A percentile compares a stretch with the other conserved stretches of the same genome.
Evolutionary conservation across 2,329 filamentous ascomycete genomes (phyloP).

Genomic region (Cadophora gregata): DNA sequence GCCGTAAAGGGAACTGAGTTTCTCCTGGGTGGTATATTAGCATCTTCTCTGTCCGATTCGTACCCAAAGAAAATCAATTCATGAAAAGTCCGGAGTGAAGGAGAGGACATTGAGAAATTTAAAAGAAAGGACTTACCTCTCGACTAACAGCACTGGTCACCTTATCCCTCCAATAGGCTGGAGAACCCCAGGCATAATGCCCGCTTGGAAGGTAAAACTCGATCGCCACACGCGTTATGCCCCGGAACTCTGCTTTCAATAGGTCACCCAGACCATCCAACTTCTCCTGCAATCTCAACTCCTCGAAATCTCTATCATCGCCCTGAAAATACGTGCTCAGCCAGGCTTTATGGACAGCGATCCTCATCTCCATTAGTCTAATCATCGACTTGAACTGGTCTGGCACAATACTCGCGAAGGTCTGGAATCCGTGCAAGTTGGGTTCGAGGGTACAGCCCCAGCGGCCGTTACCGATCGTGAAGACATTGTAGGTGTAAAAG

Average conservation of each 20-base stretch:
- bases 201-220: background rate
- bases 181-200: background rate
- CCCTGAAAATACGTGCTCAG: background rate
- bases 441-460: background rate
- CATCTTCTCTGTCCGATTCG: background rate
- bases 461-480: background rate
- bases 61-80: background rate
- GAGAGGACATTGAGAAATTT: too few species aligned
- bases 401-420: background rate
- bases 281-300: background rate
- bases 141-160: background rate
- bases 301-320: background rate
- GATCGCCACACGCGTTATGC: background rate
- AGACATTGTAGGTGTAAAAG: background rate
- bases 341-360: background rate
- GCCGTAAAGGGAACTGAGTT: background rate
- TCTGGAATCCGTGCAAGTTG: background rate
- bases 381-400: background rate
- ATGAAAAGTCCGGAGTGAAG: too few species aligned
- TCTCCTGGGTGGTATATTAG: background rate
- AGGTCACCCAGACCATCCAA: background rate
- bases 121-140: background rate
- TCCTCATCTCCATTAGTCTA: background rate
- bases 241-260: background rate
- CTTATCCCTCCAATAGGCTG: too few species aligned